phyloP scores from a whole-genome alignment of 2,329 filamentous ascomycete genomes.

The Penicillium sumatraense region DNA sequence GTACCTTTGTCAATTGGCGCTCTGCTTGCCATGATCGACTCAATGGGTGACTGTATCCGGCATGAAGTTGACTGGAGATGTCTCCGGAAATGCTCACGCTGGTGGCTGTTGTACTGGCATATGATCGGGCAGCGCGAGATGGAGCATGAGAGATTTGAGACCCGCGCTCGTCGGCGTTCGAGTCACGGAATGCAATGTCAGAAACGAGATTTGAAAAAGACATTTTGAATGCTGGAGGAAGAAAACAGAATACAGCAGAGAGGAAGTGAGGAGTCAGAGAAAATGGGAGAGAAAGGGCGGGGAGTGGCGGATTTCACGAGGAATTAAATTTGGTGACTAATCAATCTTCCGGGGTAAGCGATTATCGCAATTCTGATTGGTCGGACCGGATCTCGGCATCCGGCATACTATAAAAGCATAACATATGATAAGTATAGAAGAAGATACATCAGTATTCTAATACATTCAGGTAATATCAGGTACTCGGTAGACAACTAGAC shows the following conservation, averaged over 20 bases:
- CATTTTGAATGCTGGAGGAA: conserved; percentile 35
- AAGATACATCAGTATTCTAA: too few species aligned
- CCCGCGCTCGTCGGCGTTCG: conserved; percentile 45
- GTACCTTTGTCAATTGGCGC: conserved; percentile 80
- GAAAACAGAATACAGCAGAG: too few species aligned
- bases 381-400: too few species aligned
- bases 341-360: too few species aligned
- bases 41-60: conserved; percentile 80
- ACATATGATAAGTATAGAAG: too few species aligned
- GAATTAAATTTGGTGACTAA: too few species aligned
- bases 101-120: conserved; percentile 53
- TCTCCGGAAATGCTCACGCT: conserved; percentile 62
- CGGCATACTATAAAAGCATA: too few species aligned
- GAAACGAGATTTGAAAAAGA: conserved; percentile 57
- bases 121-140: conserved; percentile 48
- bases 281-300: background rate
- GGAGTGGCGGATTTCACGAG: background rate
- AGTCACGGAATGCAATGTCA: conserved; percentile 53
- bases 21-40: conserved; percentile 82
- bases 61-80: conserved; percentile 81
- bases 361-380: too few species aligned
- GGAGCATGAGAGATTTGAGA: conserved; percentile 49
- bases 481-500: too few species aligned
- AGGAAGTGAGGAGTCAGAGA: too few species aligned
- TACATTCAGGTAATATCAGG: too few species aligned